Evolutionary conservation across 305 asterid species (phyloP), one percentile per base, ranked within the genome.

Genomic region (Stenogyne calaminthoides): DNA sequence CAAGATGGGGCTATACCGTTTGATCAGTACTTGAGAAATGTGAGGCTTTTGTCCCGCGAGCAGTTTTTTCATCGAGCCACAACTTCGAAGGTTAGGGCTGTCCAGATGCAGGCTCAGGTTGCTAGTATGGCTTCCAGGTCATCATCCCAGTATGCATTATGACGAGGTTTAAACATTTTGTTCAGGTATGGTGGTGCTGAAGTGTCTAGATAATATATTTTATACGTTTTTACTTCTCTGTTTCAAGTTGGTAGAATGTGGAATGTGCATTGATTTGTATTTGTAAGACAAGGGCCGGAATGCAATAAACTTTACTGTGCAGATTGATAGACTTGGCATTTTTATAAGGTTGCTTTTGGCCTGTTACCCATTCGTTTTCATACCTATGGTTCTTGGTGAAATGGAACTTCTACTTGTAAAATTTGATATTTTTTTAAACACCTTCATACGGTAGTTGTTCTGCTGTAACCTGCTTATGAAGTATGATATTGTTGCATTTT

Each of bases 81-180:
- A 0, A 82, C 88, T 44, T 88, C 98, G 0, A 95, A 95, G 63
- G 95, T 92, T 34, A 87, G 97, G 79, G 94, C 97, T 64, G 84
- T 88, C 34, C 99, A 95, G 82, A 89, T 95, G 99, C 98, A 92
- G 74, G 92, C 96, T 64, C 96, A 95, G 84, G 94, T 92, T 76
- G 87, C 97, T 52, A 85, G 83, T 72, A 95, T 92, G 98, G 98
- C 99, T 80, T 78, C 97, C 0, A 89, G 93, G 81, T 77, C 86
- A 9, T 70, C 93, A 1, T 68, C 76, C 0, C 94, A 88, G 51
- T 87, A 89, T 74, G 83, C 88, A 5, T 80, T 76, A 73, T 85
- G 80, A 85, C 81, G 80, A 78, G 2, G 42, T 5, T 6, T 20
- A 27, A 34, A n/a, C 64, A 62, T 63, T 52, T 55, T 64, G 51